These are phyloP conservation scores for Picea glauca DNA, from an alignment of 75 land plant species.

Conservation along the genomic window DNA sequence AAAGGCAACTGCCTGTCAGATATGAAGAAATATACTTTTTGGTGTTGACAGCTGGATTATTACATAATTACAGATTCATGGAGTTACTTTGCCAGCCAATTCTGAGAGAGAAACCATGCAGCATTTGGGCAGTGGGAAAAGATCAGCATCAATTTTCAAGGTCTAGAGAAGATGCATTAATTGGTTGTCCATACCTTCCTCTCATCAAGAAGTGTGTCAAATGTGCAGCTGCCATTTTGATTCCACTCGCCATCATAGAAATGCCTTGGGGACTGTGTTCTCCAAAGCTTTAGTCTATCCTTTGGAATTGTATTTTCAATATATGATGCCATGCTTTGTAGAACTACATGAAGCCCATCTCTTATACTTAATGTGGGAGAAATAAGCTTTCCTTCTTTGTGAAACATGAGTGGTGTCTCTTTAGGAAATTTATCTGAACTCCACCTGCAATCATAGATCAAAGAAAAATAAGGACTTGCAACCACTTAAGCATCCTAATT, in stretches of 20 bases:
- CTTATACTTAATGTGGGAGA: conserved; percentile 56
- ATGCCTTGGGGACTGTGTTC: conserved; percentile 93
- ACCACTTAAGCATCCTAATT: not conserved
- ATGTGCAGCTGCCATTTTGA: conserved; percentile 88
- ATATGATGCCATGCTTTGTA: conserved; percentile 56
- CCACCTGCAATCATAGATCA: conserved; percentile 56
- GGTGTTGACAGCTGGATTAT: not conserved
- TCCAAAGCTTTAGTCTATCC: conserved; percentile 74
- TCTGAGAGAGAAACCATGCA: not conserved
- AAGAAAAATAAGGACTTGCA: not conserved
- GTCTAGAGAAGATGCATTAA: not conserved
- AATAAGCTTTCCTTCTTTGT: conserved; percentile 60
- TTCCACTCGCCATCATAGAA: conserved; percentile 96
- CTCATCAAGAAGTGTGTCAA: conserved; percentile 52
- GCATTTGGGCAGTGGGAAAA: not conserved
- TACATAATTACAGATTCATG: not conserved
- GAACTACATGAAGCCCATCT: conserved; percentile 75
- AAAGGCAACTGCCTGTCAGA: not conserved
- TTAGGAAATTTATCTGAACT: conserved; percentile 76
- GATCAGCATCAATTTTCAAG: not conserved
- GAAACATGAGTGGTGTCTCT: conserved; percentile 83
- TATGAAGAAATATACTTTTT: not conserved
- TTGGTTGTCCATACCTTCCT: conserved; percentile 47
- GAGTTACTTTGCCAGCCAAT: not conserved
- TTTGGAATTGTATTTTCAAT: conserved; percentile 55